Percentiles rank a stretch among this genome's conserved stretches.
phyloP scores from a whole-genome alignment of 805 yeast species.

The Starmerella lactis-condensi region DNA sequence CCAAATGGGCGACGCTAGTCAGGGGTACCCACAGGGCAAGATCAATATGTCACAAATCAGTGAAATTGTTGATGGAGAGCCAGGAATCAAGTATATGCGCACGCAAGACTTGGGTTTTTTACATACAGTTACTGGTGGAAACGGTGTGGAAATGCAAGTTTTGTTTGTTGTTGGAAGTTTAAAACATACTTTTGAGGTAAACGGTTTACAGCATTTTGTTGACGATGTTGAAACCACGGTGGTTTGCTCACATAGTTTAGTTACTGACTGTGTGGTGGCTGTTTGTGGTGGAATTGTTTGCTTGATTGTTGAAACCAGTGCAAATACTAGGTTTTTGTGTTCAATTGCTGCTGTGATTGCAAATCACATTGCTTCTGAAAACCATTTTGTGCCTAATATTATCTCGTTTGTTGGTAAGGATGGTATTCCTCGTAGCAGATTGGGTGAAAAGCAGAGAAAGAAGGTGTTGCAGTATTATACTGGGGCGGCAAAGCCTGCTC shows the following conservation, averaged over 20 bases:
- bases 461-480: slow-evolving; percentile 42
- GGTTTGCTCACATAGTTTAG: slow-evolving; percentile 32
- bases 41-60: slow-evolving; percentile 35
- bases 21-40: slow-evolving; percentile 36
- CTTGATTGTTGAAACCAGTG: slow-evolving; percentile 43
- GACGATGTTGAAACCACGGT: slow-evolving; percentile 60
- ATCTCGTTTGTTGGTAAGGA: slow-evolving; percentile 57
- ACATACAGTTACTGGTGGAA: slow-evolving; percentile 40
- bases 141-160: slow-evolving; percentile 44
- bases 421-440: slow-evolving; percentile 47
- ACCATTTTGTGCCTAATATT: slow-evolving; percentile 66
- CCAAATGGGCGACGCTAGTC: slow-evolving; percentile 37
- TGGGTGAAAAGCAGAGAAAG: slow-evolving; percentile 63
- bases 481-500: slow-evolving; percentile 25
- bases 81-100: slow-evolving; percentile 47
- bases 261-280: slow-evolving; percentile 47
- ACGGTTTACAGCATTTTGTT: slow-evolving; percentile 85
- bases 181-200: slow-evolving; percentile 70
- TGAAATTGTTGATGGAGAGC: slow-evolving; percentile 43
- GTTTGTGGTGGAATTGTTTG: slow-evolving; percentile 57
- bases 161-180: slow-evolving; percentile 71
- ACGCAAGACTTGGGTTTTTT: slow-evolving; percentile 92
- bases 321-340: slow-evolving; percentile 30
- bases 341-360: slow-evolving; percentile 71
- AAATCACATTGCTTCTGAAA: slow-evolving; percentile 57